Evolutionary conservation across 768 basidiomycete species (phyloP).

Genomic region (Porpolomopsis calyptriformis): DNA sequence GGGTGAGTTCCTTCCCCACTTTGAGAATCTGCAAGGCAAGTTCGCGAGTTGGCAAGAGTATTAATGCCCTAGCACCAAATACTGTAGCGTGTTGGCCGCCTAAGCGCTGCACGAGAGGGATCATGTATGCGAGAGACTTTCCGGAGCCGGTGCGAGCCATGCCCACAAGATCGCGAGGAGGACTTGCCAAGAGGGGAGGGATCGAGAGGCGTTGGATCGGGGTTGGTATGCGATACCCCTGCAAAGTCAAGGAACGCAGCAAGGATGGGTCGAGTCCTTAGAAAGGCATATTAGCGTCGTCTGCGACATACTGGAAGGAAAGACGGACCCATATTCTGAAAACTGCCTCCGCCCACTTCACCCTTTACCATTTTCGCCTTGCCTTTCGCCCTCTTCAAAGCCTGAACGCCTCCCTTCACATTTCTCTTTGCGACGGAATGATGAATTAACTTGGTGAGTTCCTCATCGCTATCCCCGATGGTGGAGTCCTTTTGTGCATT

Average conservation of each 20-base stretch:
- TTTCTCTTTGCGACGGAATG: constrained; percentile 63
- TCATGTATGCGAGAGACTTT: constrained; percentile 92
- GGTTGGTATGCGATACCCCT: constrained; percentile 90
- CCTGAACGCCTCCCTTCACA: constrained; percentile 61
- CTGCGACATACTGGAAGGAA: background rate
- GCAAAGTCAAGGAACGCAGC: constrained; percentile 75
- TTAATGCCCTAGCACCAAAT: constrained; percentile 79
- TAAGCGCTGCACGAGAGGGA: constrained; percentile 82
- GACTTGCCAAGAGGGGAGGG: constrained; percentile 70
- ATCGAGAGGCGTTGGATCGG: constrained; percentile 91
- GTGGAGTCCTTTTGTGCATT: constrained; percentile 22
- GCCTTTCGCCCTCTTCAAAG: constrained; percentile 69
- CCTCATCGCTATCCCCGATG: constrained; percentile 43
- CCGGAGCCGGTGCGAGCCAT: constrained; percentile 99
- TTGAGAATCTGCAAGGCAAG: constrained; percentile 87
- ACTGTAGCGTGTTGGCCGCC: constrained; percentile 67
- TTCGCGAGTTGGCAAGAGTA: constrained; percentile 88
- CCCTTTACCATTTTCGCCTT: constrained; percentile 61
- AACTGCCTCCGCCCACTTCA: constrained; percentile 86
- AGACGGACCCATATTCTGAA: constrained; percentile 85
- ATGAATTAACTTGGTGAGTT: constrained; percentile 54
- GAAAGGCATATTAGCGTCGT: constrained; percentile 6
- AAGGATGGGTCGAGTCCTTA: constrained; percentile 75
- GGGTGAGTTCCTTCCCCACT: constrained; percentile 88
- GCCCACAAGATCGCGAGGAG: constrained; percentile 87